Base-by-base conservation (phyloP, 495 filamentous ascomycete genomes). In the Pseudevernia furfuracea region DNA sequence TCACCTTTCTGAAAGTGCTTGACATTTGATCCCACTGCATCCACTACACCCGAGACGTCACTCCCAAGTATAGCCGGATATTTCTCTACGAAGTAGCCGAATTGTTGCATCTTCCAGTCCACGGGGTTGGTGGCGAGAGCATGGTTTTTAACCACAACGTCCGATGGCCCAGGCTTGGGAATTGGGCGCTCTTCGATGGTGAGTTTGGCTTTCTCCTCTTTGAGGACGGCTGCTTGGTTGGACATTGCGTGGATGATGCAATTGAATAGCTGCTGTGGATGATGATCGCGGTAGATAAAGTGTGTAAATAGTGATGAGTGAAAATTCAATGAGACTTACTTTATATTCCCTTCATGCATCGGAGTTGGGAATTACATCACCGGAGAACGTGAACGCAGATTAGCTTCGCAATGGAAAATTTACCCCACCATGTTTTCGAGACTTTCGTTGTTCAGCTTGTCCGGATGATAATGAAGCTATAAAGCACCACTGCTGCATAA, bases 41-140 rank as follows among this genome's bases (percentile, higher is more conserved):
- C 65, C n/a, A 82, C 70, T 63, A 74, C 73, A 38, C 80, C 80
- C 1, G 77, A 75, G 14, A 79, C 69, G 53, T 82, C 80, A 28
- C 62, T 70, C 37, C 78, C 78, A 36, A 79, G 72, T 25, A 80
- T 67, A 23, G 67, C 73, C 11, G 78, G 77, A 58, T 74, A 79
- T n/a, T 67, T 67, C 4, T 71, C 63, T 21, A 70, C 55, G 11
- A 61, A 60, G 5, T 32, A 11, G 39, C 65, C 68, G 19, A 10
- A 34, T 8, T 67, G 62, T 32, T 74, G 70, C 60, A 73, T 69
- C 61, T 71, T 74, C 69, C 74, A 79, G 62, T 79, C 78, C 0
- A 76, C 76, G 5, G 77, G 69, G 28, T 69, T 69, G 21, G 63
- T 71, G 28, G 76, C 75, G 62, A 75, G 53, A 10, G 75, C 75